These are phyloP conservation scores for Vanilla planifolia DNA, from an alignment of 106 monocot species.

Conservation along the genomic window DNA sequence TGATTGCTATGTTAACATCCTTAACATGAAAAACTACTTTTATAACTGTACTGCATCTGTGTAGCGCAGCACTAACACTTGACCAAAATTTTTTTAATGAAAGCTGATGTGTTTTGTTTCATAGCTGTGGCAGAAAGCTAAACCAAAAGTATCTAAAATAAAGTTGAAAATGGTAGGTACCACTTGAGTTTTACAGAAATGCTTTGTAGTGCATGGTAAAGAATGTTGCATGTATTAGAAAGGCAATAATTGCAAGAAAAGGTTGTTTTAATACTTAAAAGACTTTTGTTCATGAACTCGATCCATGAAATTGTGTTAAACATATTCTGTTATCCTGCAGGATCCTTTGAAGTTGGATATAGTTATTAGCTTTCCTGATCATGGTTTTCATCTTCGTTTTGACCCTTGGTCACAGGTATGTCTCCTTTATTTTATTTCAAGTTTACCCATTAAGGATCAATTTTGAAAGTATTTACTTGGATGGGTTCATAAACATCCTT, in stretches of 20 bases:
- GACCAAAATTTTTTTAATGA: too few species aligned
- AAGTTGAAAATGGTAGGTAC: not conserved
- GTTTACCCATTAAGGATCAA: not conserved
- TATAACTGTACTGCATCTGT: too few species aligned
- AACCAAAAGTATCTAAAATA: too few species aligned
- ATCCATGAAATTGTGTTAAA: not conserved
- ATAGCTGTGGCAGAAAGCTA: too few species aligned
- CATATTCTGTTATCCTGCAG: slow-evolving; percentile 36
- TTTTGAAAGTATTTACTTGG: not conserved
- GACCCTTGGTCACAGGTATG: slow-evolving; percentile 98
- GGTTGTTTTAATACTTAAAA: not conserved
- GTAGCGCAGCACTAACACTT: too few species aligned
- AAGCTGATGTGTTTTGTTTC: too few species aligned
- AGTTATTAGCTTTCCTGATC: slow-evolving; percentile 94
- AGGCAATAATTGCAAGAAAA: not conserved
- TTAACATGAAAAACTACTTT: too few species aligned
- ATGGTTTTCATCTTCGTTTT: slow-evolving; percentile 97
- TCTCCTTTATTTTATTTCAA: not conserved
- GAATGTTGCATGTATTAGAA: not conserved
- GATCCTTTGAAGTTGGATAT: slow-evolving; percentile 89
- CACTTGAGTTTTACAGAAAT: not conserved
- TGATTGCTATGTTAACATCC: too few species aligned
- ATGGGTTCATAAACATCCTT: too few species aligned
- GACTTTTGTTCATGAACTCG: not conserved
- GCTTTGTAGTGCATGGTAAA: not conserved